These are phyloP conservation scores for Pestalotiopsis sp. DNA, from an alignment of 2,329 filamentous ascomycete species.

Conservation along the genomic window DNA sequence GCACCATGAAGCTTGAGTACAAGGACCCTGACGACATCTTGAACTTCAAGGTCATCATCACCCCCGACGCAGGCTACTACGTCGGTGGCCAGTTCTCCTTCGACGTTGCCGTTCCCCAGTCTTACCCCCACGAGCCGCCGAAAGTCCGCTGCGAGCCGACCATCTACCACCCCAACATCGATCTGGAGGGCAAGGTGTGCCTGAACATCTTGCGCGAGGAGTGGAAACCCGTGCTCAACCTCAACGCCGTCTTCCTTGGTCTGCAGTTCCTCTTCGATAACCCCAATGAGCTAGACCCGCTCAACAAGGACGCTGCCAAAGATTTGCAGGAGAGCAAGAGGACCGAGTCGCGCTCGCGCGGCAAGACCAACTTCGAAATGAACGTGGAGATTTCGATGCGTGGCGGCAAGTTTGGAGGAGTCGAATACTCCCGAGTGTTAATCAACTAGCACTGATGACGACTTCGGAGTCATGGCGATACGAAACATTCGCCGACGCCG, in stretches of 20 bases:
- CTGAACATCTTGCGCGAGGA: slow-evolving; percentile 96
- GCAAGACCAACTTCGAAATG: slow-evolving; percentile 81
- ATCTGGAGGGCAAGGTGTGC: slow-evolving; percentile 96
- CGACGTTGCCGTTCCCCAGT: slow-evolving; percentile 88
- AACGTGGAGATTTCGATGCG: slow-evolving; percentile 86
- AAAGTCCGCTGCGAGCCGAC: slow-evolving; percentile 98
- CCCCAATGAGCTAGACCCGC: slow-evolving; percentile 93
- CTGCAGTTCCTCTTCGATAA: slow-evolving; percentile 96
- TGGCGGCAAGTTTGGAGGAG: slow-evolving; percentile 74
- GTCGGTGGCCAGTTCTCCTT: slow-evolving; percentile 87
- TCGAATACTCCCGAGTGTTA: slow-evolving; percentile 77
- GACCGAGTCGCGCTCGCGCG: neutral
- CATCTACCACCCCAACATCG: slow-evolving; percentile 99
- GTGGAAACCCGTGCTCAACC: slow-evolving; percentile 97
- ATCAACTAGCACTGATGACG: slow-evolving; percentile 47
- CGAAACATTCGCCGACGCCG: neutral
- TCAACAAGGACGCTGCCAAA: slow-evolving; percentile 97
- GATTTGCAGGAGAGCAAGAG: slow-evolving; percentile 74
- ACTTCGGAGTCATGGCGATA: neutral
- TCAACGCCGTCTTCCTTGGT: slow-evolving; percentile 95
- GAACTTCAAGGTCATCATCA: slow-evolving; percentile 80
- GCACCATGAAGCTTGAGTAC: slow-evolving; percentile 81
- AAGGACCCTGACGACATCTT: slow-evolving; percentile 84
- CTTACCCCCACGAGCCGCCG: slow-evolving; percentile 95
- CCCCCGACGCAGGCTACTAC: slow-evolving; percentile 87